Evolutionary conservation across 768 basidiomycete species (phyloP), one percentile per base, ranked within the genome.

Genomic region (Terana coerulea): DNA sequence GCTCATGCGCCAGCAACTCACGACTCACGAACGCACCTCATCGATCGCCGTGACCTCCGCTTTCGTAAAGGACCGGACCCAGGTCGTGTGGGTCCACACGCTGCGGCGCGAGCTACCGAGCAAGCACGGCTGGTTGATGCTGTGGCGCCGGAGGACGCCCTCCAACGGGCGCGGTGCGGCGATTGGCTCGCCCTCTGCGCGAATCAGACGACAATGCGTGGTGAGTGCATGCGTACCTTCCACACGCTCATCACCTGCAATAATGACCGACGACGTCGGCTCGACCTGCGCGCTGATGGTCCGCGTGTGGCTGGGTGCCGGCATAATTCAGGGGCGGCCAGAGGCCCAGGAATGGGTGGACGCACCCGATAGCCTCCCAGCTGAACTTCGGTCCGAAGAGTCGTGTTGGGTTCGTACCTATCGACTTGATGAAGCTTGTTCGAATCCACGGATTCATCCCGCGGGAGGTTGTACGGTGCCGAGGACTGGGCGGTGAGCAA

Each of bases 131-230:
- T 52, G 44, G 51, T 22, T n/a, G 24, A 52, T 14, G 35, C 46
- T 52, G 33, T 52, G 42, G 17, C 51, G 51, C 51, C 51, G 37
- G 41, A 34, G 14, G 35, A 52, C 44, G 29, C 30, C 15, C 51
- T 46, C 41, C n/a, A 33, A 33, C 25, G 31, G 33, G 24, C 44
- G 25, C 10, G 42, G 42, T 30, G 22, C 40, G 30, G 21, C 15
- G 24, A 44, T 5, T 17, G 17, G 14, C 35, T 52, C 40, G 35
- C 33, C 28, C 29, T 52, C 51, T 52, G 51, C n/a, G 26, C 9
- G 9, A 7, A 14, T 40, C 5, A 26, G 11, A 50, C 26, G 19
- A n/a, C 21, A 15, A 50, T 17, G 14, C 29, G 5, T 15, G n/a
- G 5, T 36, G n/a, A 5, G 35, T 19, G 36, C 5, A 14, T 21